These are phyloP conservation scores for Selaginella tamariscina DNA, from an alignment of 75 land plant species.

Conservation along the genomic window DNA sequence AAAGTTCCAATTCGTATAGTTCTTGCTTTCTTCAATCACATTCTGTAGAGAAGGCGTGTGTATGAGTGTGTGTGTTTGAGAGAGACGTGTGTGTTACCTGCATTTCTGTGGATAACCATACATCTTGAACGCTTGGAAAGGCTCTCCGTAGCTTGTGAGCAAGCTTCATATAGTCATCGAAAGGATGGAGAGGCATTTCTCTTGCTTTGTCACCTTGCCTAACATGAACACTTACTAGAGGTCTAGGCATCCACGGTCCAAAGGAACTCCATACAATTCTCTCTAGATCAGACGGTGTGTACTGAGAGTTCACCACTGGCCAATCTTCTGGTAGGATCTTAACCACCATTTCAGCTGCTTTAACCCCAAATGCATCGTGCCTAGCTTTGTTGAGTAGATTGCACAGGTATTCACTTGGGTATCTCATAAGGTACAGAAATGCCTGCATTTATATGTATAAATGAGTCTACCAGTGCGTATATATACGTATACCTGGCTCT, in stretches of 20 bases:
- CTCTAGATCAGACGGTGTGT: neutral
- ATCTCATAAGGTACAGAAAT: neutral
- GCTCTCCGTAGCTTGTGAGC: constrained; percentile 18
- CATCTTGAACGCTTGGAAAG: constrained; percentile 20
- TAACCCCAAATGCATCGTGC: constrained; percentile 7
- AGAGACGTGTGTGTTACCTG: too few relatives aligned
- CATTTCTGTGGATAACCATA: constrained; percentile 80
- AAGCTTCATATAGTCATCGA: constrained; percentile 29
- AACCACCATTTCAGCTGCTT: constrained; percentile 30
- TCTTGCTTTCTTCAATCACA: too few relatives aligned
- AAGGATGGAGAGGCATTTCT: constrained; percentile 34
- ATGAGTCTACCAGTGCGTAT: neutral
- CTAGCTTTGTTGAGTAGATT: neutral
- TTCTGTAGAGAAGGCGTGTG: too few relatives aligned
- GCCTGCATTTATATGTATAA: neutral
- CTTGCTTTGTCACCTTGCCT: constrained; percentile 85
- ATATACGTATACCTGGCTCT: neutral
- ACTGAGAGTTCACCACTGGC: constrained; percentile 14
- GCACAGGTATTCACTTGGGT: constrained; percentile 4
- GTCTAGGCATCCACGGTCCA: constrained; percentile 67
- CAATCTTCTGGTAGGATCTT: constrained; percentile 15
- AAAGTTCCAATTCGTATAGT: too few relatives aligned
- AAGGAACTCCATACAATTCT: constrained; percentile 50
- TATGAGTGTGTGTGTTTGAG: too few relatives aligned
- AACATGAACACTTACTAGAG: constrained; percentile 76